Conservation (phyloP, 345 rosid genomes). For the Citrus medica region DNA sequence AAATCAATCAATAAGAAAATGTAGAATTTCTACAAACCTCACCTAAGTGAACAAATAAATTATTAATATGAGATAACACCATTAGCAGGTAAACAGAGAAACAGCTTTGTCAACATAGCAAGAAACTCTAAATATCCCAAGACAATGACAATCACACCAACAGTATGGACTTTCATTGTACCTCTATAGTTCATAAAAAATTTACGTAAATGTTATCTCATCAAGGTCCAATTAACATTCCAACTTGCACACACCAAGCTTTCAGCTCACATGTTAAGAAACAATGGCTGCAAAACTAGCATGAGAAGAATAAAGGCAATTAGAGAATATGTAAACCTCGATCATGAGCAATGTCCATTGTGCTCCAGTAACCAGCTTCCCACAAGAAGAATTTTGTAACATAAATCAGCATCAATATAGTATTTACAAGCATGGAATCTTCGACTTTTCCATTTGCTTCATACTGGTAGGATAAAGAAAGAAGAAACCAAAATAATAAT, state of each 20-base stretch:
- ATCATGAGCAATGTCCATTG: conserved; percentile 99
- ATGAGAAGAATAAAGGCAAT: neutral
- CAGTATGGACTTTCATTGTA: neutral
- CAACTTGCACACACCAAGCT: neutral
- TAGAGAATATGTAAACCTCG: conserved; percentile 59
- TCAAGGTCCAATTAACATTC: neutral
- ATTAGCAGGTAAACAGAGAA: neutral
- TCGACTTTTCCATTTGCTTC: conserved; percentile 76
- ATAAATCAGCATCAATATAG: conserved; percentile 80
- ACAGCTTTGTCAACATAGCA: neutral
- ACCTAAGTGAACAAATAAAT: neutral
- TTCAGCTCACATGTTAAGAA: neutral
- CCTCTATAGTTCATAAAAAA: neutral
- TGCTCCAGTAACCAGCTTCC: conserved; percentile 99
- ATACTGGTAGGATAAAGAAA: conserved; percentile 49
- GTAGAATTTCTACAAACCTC: neutral
- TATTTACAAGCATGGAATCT: conserved; percentile 95
- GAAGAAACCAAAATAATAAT: conserved; percentile 4
- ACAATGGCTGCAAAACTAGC: conserved; percentile 1
- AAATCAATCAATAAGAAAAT: neutral
- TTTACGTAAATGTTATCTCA: neutral
- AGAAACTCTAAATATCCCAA: neutral
- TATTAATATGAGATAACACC: neutral
- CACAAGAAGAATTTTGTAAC: conserved; percentile 97
- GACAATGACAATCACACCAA: neutral